phyloP scores from a whole-genome alignment of 2,329 filamentous ascomycete genomes.

The Elsinoe batatas region DNA sequence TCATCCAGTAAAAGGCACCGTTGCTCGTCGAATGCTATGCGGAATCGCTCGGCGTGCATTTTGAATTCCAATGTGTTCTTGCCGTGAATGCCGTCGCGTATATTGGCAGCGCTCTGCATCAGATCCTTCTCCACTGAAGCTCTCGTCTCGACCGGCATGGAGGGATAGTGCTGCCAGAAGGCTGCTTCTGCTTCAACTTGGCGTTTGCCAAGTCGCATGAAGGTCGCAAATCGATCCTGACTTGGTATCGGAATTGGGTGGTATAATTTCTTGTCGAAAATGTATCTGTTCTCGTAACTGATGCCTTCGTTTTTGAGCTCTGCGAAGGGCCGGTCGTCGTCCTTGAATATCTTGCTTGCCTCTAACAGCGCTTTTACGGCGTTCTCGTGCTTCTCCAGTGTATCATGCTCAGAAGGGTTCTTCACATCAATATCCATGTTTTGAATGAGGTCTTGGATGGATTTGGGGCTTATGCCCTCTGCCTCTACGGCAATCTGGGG shows the following conservation, averaged over 20 bases:
- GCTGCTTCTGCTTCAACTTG: slow-evolving; percentile 9
- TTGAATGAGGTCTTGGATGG: neutral
- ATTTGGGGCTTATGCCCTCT: neutral
- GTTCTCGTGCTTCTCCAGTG: neutral
- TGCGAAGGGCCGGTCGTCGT: neutral
- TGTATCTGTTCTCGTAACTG: neutral
- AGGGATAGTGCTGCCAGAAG: neutral
- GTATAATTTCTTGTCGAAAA: neutral
- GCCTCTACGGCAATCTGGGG: slow-evolving; percentile 8
- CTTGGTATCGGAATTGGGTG: neutral
- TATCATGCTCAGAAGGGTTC: neutral
- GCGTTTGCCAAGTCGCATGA: neutral
- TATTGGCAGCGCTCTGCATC: neutral
- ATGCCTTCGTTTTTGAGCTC: neutral
- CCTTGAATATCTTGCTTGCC: neutral
- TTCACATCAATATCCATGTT: neutral
- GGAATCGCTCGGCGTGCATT: neutral
- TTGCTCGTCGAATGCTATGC: slow-evolving; percentile 1
- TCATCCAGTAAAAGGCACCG: neutral
- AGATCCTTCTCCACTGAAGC: neutral
- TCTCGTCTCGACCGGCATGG: neutral
- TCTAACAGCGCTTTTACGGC: neutral
- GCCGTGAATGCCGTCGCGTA: neutral
- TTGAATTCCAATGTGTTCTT: neutral
- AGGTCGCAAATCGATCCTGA: neutral